These are phyloP conservation scores for Platismatia glauca DNA, from an alignment of 495 filamentous ascomycete genomes.

Conservation along the genomic window DNA sequence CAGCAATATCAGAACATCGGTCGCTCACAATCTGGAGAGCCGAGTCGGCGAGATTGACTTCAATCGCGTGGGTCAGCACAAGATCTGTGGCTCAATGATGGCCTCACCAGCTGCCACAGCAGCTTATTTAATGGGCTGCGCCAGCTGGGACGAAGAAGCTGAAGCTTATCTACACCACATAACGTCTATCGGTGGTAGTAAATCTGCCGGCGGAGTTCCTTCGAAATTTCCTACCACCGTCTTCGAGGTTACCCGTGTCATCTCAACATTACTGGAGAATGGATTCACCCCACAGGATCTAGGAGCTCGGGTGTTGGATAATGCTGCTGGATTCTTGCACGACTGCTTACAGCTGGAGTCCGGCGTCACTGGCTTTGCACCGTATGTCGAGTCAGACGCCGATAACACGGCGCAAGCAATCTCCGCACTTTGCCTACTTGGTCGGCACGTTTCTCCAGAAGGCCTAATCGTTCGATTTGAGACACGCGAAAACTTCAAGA, in stretches of 20 bases:
- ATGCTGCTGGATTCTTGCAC: constrained; percentile 22
- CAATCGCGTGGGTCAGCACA: constrained; percentile 37
- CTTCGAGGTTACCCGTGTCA: constrained; percentile 36
- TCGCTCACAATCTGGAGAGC: constrained; percentile 30
- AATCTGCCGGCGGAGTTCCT: constrained; percentile 25
- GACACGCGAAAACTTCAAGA: constrained; percentile 31
- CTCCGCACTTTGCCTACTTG: constrained; percentile 28
- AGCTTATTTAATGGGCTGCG: constrained; percentile 34
- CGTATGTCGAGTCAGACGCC: constrained; percentile 35
- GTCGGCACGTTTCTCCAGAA: constrained; percentile 21
- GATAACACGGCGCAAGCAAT: constrained; percentile 42
- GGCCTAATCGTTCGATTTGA: constrained; percentile 33
- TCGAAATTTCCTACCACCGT: constrained; percentile 30
- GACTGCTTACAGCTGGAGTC: constrained; percentile 20
- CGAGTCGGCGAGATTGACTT: constrained; percentile 40
- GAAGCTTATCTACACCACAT: constrained; percentile 26
- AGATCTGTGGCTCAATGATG: constrained; percentile 36
- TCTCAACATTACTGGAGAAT: constrained; percentile 19
- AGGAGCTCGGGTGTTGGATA: constrained; percentile 11
- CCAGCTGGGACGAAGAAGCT: constrained; percentile 30
- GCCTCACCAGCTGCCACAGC: constrained; percentile 42
- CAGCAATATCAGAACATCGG: constrained; percentile 30
- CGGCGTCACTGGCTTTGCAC: constrained; percentile 23
- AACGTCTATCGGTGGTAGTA: constrained; percentile 10
- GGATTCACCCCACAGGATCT: constrained; percentile 5